A percentile compares a stretch with the other conserved stretches of the same genome.
phyloP scores from a whole-genome alignment of 257 asterid genomes.

The Knoxia roxburghii region DNA sequence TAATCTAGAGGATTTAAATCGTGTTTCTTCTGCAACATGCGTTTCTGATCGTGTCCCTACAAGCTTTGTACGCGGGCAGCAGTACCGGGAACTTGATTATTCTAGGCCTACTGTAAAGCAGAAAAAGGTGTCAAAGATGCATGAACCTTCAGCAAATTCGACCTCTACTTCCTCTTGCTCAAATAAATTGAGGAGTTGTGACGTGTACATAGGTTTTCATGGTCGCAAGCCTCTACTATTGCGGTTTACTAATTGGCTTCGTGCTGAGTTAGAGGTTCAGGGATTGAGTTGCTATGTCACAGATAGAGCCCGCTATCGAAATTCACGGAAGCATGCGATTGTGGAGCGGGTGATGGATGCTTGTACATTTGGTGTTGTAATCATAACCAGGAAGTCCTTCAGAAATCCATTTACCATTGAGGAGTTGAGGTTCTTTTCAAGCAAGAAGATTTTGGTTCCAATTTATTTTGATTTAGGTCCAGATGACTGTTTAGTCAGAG shows the following conservation, averaged over 20 bases:
- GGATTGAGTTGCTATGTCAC: slow-evolving; percentile 83
- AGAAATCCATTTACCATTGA: slow-evolving; percentile 79
- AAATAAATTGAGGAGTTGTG: slow-evolving; percentile 63
- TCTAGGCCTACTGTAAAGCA: slow-evolving; percentile 41
- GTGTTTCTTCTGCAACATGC: slow-evolving; percentile 48
- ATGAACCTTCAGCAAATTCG: slow-evolving; percentile 46
- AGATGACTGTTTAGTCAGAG: slow-evolving; percentile 83
- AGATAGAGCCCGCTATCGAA: slow-evolving; percentile 60
- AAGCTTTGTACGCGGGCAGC: slow-evolving; percentile 31
- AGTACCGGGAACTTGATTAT: slow-evolving; percentile 29
- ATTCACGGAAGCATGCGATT: slow-evolving; percentile 55
- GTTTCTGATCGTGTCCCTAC: slow-evolving; percentile 40
- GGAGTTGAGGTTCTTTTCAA: slow-evolving; percentile 73
- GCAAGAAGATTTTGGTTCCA: slow-evolving; percentile 93
- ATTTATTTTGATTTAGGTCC: slow-evolving; percentile 80
- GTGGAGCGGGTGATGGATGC: slow-evolving; percentile 81
- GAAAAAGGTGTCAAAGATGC: slow-evolving; percentile 38
- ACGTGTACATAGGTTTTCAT: slow-evolving; percentile 77
- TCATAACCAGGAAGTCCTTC: slow-evolving; percentile 82
- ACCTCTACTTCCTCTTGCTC: slow-evolving; percentile 49
- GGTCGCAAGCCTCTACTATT: slow-evolving; percentile 61
- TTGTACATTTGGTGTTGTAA: slow-evolving; percentile 71
- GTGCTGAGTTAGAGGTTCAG: slow-evolving; percentile 77
- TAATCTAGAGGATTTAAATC: slow-evolving; percentile 41
- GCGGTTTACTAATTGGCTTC: slow-evolving; percentile 76